Evolutionary conservation across 768 basidiomycete species (phyloP), one percentile per base, ranked within the genome.

Genomic region (Termitomyces sp.): DNA sequence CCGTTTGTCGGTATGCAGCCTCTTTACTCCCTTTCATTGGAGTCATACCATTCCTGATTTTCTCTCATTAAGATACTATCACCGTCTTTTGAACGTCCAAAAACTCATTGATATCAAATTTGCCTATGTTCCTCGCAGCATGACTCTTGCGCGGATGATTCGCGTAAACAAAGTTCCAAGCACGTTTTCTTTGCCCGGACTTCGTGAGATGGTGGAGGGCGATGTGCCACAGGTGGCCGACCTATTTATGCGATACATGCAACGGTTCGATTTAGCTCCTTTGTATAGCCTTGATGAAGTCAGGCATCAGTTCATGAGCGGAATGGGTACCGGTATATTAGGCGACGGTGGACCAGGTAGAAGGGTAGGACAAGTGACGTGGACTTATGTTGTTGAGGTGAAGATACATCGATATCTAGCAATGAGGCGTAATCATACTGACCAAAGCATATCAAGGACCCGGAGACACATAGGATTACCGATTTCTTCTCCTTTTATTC

Each of bases 401-500:
- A 66, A 16, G 83, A 96, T 89, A 77, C 64, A 12, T 51, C 44
- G 49, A 1, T 8, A 7, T 52, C 50, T 28, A n/a, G 32, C 50
- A 18, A 16, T 38, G 16, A 51, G 28, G 41, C 41, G 9, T 43
- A 33, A 33, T 18, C 33, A 26, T 40, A 47, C 48, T 59, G 16
- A 61, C 23, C 38, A 46, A 36, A 20, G 14, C 14, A 35, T 62
- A 3, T 50, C 3, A 35, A 98, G 95, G 83, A 98, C 71, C 89
- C 91, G 2, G 73, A 82, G 59, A 89, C 89, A 3, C 84, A 89
- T 60, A 81, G 82, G 61, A 88, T 99, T 66, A 98, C 96, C 2
- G 97, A 99, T 74, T 91, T 95, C 69, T 89, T 98, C 74, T 95
- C 96, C 9, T 96, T 98, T 78, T 99, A 97, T 72, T 91, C 91